Percentiles rank a stretch among this genome's conserved stretches.
Evolutionary conservation across 73 alveolate genomes (phyloP).

Genomic region (Symbiodinium natans): DNA sequence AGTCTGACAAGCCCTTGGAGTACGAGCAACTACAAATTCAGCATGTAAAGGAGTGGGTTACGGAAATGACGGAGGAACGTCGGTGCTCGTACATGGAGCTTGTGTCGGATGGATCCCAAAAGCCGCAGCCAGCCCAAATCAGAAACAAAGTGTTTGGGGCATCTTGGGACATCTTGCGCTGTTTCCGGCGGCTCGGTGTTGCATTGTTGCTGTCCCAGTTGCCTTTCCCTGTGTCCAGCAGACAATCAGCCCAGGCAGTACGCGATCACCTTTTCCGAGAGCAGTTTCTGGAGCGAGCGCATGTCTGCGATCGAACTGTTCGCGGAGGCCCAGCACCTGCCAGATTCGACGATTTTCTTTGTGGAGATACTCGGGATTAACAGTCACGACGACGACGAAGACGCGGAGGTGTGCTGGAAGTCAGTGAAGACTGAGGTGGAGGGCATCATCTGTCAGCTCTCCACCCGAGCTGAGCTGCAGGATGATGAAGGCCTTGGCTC

Average conservation of each 20-base stretch:
- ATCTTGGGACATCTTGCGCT: too few relatives aligned
- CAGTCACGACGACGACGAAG: background rate
- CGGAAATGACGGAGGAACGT: background rate
- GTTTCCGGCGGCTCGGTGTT: too few relatives aligned
- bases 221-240: too few relatives aligned
- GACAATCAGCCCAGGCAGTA: background rate
- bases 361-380: constrained; percentile 25
- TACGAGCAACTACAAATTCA: background rate
- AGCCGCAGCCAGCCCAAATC: background rate
- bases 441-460: constrained; percentile 15
- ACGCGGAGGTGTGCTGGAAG: background rate
- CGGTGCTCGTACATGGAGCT: constrained; percentile 32
- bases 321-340: constrained; percentile 61
- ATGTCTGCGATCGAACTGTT: constrained; percentile 24
- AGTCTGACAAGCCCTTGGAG: background rate
- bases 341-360: constrained; percentile 41
- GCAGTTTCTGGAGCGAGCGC: constrained; percentile 29
- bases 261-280: background rate
- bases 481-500: background rate
- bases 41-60: constrained; percentile 16
- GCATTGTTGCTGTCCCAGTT: too few relatives aligned
- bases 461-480: background rate
- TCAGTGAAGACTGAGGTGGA: constrained; percentile 21
- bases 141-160: background rate
- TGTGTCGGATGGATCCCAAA: constrained; percentile 16